phyloP scores from a whole-genome alignment of 495 filamentous ascomycete species.

The Aspergillus funiculosus region DNA sequence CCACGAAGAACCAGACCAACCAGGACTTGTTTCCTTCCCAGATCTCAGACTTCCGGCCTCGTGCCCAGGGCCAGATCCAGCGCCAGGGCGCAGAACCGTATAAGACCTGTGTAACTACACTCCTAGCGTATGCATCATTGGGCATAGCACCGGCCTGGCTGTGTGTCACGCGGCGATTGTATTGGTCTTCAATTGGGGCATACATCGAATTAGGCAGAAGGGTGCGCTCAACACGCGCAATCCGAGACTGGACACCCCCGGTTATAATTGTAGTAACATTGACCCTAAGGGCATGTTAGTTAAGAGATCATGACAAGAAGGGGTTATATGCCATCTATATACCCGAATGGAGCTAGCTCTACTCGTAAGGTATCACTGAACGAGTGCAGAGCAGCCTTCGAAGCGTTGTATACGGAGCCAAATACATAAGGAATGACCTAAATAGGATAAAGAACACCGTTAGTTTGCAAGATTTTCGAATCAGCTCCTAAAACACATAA shows the following conservation, averaged over 20 bases:
- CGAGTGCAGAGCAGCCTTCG: constrained; percentile 58
- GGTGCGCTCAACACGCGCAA: constrained; percentile 46
- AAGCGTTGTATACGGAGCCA: constrained; percentile 56
- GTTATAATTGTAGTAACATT: constrained; percentile 53
- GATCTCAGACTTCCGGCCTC: constrained; percentile 41
- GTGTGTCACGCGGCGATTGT: constrained; percentile 46
- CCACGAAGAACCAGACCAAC: constrained; percentile 40
- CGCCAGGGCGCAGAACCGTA: constrained; percentile 40
- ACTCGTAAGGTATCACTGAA: constrained; percentile 57
- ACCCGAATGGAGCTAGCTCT: constrained; percentile 46
- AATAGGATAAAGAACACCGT: neutral
- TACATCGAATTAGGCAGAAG: constrained; percentile 49
- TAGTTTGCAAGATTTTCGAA: neutral
- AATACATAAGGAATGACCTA: constrained; percentile 51
- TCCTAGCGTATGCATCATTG: constrained; percentile 47
- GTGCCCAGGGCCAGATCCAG: constrained; percentile 44
- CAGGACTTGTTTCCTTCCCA: constrained; percentile 53
- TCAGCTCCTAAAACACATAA: neutral
- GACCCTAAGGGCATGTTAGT: constrained; percentile 27
- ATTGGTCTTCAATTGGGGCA: constrained; percentile 46
- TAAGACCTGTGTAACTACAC: constrained; percentile 51
- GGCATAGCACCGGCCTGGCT: constrained; percentile 53
- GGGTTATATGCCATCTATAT: constrained; percentile 14
- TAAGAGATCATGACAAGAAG: neutral
- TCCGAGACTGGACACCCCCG: constrained; percentile 55